These are phyloP conservation scores for Chalciporus pseudorubinellus DNA, from an alignment of 768 basidiomycete species.

Conservation along the genomic window DNA sequence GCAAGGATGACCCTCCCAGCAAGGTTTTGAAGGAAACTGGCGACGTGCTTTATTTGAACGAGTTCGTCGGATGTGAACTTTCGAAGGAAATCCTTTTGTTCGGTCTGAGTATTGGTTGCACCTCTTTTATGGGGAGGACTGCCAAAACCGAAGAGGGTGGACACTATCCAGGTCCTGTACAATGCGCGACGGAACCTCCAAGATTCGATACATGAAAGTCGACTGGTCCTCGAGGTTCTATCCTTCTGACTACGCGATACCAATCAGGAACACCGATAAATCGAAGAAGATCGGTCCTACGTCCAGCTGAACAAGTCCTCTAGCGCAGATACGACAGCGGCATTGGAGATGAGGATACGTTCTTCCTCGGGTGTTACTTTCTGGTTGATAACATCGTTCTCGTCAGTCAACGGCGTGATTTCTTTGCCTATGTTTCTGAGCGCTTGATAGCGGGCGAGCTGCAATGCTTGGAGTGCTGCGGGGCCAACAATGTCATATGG, in stretches of 20 bases:
- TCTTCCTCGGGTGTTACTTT: constrained; percentile 16
- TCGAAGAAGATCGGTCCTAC: background rate
- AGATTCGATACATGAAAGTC: constrained; percentile 13
- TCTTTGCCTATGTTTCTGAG: background rate
- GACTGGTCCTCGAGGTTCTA: constrained; percentile 4
- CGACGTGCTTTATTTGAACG: constrained; percentile 12
- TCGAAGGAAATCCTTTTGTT: constrained; percentile 14
- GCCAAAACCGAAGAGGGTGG: constrained; percentile 5
- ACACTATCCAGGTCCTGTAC: constrained; percentile 12
- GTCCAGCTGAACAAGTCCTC: constrained; percentile 20
- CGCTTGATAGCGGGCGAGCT: constrained; percentile 12
- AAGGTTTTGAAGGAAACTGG: constrained; percentile 3
- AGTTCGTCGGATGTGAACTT: constrained; percentile 17
- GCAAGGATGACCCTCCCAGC: constrained; percentile 8
- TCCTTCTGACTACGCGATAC: constrained; percentile 12
- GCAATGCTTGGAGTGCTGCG: constrained; percentile 6
- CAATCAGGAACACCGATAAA: background rate
- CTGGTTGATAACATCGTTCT: constrained; percentile 13
- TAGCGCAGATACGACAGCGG: constrained; percentile 9
- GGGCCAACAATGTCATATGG: constrained; percentile 8
- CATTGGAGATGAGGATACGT: constrained; percentile 7
- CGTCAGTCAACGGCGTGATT: background rate
- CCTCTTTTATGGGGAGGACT: background rate
- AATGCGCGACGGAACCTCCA: constrained; percentile 12
- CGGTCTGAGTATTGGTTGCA: background rate